Conservation (phyloP, 306 rosid species). For the Cucumis cinereus region DNA sequence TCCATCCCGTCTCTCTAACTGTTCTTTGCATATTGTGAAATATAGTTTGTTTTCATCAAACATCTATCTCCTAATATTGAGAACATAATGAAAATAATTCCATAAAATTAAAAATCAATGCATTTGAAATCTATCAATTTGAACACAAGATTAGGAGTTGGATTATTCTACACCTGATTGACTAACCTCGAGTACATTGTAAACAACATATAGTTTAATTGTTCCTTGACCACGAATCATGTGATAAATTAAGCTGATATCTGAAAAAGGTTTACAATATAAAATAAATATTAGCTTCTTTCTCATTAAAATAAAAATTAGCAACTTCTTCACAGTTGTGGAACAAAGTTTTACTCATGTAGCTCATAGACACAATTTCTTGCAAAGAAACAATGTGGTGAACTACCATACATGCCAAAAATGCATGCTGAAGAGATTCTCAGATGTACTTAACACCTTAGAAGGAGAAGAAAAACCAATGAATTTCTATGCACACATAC, state of each 20-base stretch:
- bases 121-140: background rate
- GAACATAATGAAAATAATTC: background rate
- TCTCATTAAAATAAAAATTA: background rate
- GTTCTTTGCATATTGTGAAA: background rate
- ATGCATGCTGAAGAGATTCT: background rate
- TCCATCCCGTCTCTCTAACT: background rate
- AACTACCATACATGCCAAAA: background rate
- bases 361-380: background rate
- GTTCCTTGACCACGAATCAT: conserved; percentile 99
- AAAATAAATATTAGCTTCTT: background rate
- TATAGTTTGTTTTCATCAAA: background rate
- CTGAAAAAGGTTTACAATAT: conserved; percentile 24
- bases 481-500: background rate
- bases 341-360: background rate
- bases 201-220: conserved; percentile 82
- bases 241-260: conserved; percentile 98
- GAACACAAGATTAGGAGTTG: background rate
- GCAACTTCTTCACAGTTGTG: background rate
- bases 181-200: conserved; percentile 91
- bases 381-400: background rate
- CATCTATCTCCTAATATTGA: background rate
- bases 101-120: background rate
- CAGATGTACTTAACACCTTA: background rate
- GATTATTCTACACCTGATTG: conserved; percentile 11
- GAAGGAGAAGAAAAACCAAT: background rate